Base-by-base conservation (phyloP, 768 basidiomycete genomes). In the Calocera cornea region DNA sequence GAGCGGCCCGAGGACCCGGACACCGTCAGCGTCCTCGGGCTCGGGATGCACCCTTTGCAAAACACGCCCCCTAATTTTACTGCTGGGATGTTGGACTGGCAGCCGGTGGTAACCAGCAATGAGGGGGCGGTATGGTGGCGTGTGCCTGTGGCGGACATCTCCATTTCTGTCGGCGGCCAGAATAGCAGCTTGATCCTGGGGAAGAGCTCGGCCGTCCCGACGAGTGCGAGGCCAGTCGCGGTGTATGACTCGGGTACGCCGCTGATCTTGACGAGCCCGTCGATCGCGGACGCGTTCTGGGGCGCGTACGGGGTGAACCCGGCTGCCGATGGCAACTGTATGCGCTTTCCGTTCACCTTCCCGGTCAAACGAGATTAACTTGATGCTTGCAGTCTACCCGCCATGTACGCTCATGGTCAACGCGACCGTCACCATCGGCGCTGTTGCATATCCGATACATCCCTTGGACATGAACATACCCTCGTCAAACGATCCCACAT, bases 241-340 rank as follows among this genome's bases (percentile, higher is more conserved):
- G 81, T 89, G n/a, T 72, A 91, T 36, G 90, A 92, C 73, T 83
- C 86, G 0, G 90, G 90, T 0, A 80, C 85, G 0, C 87, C 89
- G 0, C 67, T 81, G 16, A 90, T 92, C 64, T 73, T 92, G 0
- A 82, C 88, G 5, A 84, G 85, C 0, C 76, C 78, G 2, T 65
- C 71, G 1, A 79, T 92, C 22, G 87, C 89, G 17, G 87, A 92
- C 70, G 89, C 80, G 5, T 87, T 91, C 22, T 92, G 91, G 68
- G 89, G 89, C 10, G 87, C 89, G 2, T 76, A 89, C 65, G 87
- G 85, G 0, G 77, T 90, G 31, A 71, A 74, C 24, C 86, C 88
- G 8, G 82, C 78, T 0, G 50, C 77, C 1, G 86, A 89, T 69
- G 86, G 88, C 22, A 79, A 82, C 64, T 89, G 89, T 89, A 70